Evolutionary conservation across 345 rosid species (phyloP).

Genomic region (Bretschneidera sinensis): DNA sequence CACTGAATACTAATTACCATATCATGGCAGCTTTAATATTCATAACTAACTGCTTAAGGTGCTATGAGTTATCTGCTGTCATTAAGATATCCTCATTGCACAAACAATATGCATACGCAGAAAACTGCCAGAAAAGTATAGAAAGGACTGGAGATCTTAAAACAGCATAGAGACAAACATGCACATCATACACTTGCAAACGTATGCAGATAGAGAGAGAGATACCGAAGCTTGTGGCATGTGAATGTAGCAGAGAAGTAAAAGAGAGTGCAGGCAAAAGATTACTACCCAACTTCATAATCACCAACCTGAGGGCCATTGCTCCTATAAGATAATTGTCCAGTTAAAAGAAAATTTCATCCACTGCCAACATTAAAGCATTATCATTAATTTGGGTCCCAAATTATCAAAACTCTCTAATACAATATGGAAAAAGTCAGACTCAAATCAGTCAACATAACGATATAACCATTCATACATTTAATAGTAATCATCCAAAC

Average conservation of each 20-base stretch:
- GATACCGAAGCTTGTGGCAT: slow-evolving; percentile 94
- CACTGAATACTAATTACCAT: background rate
- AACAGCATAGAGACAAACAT: background rate
- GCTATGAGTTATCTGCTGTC: no score
- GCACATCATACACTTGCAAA: background rate
- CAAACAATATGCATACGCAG: background rate
- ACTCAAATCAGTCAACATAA: no score
- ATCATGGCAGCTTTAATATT: no score
- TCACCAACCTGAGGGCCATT: slow-evolving; percentile 37
- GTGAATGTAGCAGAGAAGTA: slow-evolving; percentile 61
- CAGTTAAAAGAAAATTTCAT: background rate
- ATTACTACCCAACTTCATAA: slow-evolving; percentile 31
- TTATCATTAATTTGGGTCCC: background rate
- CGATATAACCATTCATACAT: no score
- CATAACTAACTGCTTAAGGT: no score
- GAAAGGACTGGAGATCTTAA: background rate
- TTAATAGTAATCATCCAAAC: no score
- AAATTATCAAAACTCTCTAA: background rate
- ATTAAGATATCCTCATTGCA: no score
- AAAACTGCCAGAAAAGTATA: background rate
- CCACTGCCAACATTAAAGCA: background rate
- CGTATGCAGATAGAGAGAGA: background rate
- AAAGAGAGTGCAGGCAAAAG: slow-evolving; percentile 23
- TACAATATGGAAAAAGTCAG: no score
- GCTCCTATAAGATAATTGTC: background rate